These are phyloP conservation scores for Citrullus colocynthis DNA, from an alignment of 306 rosid genomes.

Conservation along the genomic window DNA sequence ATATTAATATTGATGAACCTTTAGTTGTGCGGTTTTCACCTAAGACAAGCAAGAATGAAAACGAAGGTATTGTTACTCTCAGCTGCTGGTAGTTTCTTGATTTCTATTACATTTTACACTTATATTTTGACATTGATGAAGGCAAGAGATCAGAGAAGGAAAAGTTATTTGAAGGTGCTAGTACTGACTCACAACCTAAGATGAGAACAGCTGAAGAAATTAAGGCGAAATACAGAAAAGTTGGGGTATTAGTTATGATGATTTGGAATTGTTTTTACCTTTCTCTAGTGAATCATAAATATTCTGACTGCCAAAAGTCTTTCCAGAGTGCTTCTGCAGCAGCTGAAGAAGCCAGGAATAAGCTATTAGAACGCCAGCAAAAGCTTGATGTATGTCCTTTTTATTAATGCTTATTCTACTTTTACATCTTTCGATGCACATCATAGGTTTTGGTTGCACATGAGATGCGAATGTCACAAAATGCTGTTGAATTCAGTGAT, in stretches of 20 bases:
- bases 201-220: constrained; percentile 70
- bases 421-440: background rate
- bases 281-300: constrained; percentile 5
- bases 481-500: background rate
- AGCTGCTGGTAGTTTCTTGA: constrained; percentile 10
- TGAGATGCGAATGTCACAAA: background rate
- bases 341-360: constrained; percentile 68
- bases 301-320: constrained; percentile 13
- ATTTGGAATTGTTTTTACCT: background rate
- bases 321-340: constrained; percentile 65
- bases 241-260: constrained; percentile 16
- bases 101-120: background rate
- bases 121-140: constrained; percentile 23
- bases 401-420: background rate
- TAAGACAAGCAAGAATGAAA: constrained; percentile 24
- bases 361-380: constrained; percentile 59
- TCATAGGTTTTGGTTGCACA: background rate
- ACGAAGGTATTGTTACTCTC: constrained; percentile 35
- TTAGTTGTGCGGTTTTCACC: constrained; percentile 19
- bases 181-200: constrained; percentile 37
- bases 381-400: constrained; percentile 55
- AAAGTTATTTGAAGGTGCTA: constrained; percentile 42
- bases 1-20: constrained; percentile 51
- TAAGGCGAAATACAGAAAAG: constrained; percentile 71
- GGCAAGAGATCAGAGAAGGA: constrained; percentile 47